phyloP scores from a whole-genome alignment of 2,329 filamentous ascomycete species.

The Magnaporthales sp. region DNA sequence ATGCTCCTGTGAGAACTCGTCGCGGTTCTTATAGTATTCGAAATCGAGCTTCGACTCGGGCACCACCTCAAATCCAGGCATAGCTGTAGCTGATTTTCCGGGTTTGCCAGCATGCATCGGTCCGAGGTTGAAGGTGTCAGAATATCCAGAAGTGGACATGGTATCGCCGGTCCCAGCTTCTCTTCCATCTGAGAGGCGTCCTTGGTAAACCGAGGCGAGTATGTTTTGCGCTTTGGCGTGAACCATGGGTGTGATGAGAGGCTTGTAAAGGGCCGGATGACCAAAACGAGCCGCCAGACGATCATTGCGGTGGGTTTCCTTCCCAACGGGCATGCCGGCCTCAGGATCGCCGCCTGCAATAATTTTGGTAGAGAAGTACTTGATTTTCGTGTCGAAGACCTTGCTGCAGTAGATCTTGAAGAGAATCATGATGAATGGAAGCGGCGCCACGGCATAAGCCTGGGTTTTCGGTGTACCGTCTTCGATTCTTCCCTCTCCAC shows the following conservation, averaged over 20 bases:
- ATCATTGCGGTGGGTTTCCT: constrained; percentile 50
- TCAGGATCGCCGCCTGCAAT: constrained; percentile 37
- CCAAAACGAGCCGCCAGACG: constrained; percentile 73
- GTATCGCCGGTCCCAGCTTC: constrained; percentile 48
- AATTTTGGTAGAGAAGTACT: constrained; percentile 67
- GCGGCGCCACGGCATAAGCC: constrained; percentile 62
- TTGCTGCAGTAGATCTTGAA: constrained; percentile 83
- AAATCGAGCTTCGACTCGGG: constrained; percentile 82
- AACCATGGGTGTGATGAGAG: constrained; percentile 91
- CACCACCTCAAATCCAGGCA: constrained; percentile 83
- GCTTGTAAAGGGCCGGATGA: constrained; percentile 82
- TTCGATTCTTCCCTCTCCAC: constrained; percentile 35
- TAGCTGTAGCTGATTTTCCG: constrained; percentile 20
- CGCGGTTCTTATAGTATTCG: constrained; percentile 81
- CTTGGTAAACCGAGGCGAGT: constrained; percentile 77
- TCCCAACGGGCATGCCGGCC: constrained; percentile 28
- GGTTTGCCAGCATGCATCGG: constrained; percentile 64
- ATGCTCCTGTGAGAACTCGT: constrained; percentile 80
- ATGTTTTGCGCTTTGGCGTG: constrained; percentile 83
- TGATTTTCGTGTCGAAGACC: constrained; percentile 69
- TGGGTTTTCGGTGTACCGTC: constrained; percentile 38
- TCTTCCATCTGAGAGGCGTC: constrained; percentile 62
- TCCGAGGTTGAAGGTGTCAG: constrained; percentile 73
- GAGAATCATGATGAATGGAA: constrained; percentile 66
- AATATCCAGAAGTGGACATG: constrained; percentile 61